Evolutionary conservation across 352 stramenopile genomes (phyloP).

Genomic region (Phytophthora hibernalis): DNA sequence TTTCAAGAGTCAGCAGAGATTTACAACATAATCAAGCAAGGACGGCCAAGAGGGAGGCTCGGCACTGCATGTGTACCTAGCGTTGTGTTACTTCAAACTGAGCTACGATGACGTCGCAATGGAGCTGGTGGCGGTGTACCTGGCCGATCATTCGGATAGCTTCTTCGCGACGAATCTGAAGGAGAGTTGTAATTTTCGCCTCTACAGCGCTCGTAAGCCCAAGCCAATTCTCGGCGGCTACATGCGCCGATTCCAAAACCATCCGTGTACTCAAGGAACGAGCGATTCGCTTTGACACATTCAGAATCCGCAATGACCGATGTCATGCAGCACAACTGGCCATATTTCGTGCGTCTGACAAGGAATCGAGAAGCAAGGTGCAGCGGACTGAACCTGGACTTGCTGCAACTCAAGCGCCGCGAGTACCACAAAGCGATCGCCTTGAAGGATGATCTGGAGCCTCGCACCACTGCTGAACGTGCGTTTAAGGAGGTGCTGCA

Average conservation of each 20-base stretch:
- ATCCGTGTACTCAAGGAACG: constrained; percentile 33
- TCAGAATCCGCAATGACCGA: constrained; percentile 33
- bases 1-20: constrained; percentile 72
- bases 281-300: not conserved
- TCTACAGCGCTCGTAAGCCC: constrained; percentile 63
- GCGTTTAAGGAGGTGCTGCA: constrained; percentile 72
- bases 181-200: constrained; percentile 63
- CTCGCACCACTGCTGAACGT: constrained; percentile 45
- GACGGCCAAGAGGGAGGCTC: constrained; percentile 27
- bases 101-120: constrained; percentile 78
- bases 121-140: constrained; percentile 67
- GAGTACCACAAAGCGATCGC: constrained; percentile 61
- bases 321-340: constrained; percentile 61
- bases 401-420: constrained; percentile 56
- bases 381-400: constrained; percentile 52
- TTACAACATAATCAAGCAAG: constrained; percentile 57
- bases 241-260: constrained; percentile 49
- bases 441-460: constrained; percentile 66
- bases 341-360: constrained; percentile 50
- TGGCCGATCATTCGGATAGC: constrained; percentile 54
- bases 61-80: constrained; percentile 75
- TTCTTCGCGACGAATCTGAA: constrained; percentile 80
- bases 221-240: constrained; percentile 89
- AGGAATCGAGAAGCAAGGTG: constrained; percentile 12
- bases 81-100: constrained; percentile 79